These are phyloP conservation scores for Aureobasidium sp. DNA, from an alignment of 2,329 filamentous ascomycete species.

Conservation along the genomic window DNA sequence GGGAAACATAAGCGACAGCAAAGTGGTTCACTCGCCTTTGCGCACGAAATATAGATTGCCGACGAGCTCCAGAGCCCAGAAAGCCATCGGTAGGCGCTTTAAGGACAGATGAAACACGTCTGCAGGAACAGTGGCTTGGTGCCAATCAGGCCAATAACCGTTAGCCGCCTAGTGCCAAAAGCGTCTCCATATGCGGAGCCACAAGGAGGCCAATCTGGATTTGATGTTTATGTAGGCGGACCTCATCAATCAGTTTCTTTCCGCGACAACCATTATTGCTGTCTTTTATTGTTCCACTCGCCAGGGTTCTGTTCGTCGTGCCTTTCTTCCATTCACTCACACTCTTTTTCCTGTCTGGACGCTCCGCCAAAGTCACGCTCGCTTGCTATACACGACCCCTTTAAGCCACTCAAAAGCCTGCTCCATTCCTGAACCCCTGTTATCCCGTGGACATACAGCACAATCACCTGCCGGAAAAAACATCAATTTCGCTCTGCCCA, in stretches of 20 bases:
- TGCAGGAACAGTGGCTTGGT: conserved; percentile 13
- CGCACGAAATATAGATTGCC: conserved; percentile 3
- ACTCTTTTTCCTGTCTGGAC: conserved; percentile 4
- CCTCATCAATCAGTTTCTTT: conserved; percentile 6
- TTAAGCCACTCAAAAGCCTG: neutral
- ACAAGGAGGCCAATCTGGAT: conserved; percentile 8
- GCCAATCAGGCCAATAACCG: conserved; percentile 11
- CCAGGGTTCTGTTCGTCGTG: neutral
- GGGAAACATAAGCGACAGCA: neutral
- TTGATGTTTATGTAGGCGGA: conserved; percentile 11
- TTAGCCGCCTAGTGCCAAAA: conserved; percentile 9
- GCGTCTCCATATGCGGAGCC: conserved; percentile 3
- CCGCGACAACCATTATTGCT: conserved; percentile 6
- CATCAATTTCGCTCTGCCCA: neutral
- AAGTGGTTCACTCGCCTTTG: neutral
- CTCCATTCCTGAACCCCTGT: conserved; percentile 11
- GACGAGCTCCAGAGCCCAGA: neutral
- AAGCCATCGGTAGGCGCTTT: neutral
- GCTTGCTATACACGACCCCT: neutral
- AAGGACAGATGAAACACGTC: conserved; percentile 10
- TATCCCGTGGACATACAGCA: conserved; percentile 6
- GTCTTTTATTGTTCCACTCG: conserved; percentile 13
- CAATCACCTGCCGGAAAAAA: neutral
- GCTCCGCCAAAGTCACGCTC: neutral
- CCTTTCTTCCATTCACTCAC: neutral